These are phyloP conservation scores for Dictyostelium discoideum DNA, from an alignment of 78 protist genomes.

Conservation along the genomic window DNA sequence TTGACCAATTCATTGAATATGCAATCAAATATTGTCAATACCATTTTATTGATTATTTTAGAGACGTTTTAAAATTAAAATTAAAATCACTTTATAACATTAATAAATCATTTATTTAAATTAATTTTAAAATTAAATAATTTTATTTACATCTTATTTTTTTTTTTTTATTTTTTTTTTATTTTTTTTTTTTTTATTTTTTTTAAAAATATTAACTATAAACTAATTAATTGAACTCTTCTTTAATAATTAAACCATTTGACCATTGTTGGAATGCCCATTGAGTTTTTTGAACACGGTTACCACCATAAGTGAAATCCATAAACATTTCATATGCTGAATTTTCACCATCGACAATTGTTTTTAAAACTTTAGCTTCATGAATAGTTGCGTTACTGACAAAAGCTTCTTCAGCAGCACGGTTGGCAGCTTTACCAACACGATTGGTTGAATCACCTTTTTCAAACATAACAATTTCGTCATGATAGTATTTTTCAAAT, in stretches of 20 bases:
- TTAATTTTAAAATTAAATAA: no score
- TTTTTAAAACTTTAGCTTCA: neutral
- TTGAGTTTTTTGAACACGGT: neutral
- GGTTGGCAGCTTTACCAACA: neutral
- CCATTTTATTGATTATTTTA: neutral
- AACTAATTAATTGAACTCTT: neutral
- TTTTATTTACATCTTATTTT: no score
- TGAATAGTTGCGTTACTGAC: neutral
- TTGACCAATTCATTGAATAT: neutral
- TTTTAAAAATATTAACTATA: neutral
- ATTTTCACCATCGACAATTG: slow-evolving; percentile 2
- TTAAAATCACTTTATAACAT: neutral
- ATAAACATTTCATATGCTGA: slow-evolving; percentile 16
- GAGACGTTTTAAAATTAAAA: neutral
- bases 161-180: no score
- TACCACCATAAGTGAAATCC: neutral
- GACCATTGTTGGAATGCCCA: slow-evolving; percentile 45
- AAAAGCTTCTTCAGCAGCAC: neutral
- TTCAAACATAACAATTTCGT: slow-evolving; percentile 11
- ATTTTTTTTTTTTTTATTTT: no score
- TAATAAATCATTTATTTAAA: neutral
- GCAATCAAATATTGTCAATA: neutral
- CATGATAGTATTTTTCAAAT: slow-evolving; percentile 25
- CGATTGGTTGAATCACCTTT: slow-evolving; percentile 20
- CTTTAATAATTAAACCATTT: slow-evolving; percentile 21